Conservation (phyloP, 1,284 basidiomycete species). For the Irpex sp. region DNA sequence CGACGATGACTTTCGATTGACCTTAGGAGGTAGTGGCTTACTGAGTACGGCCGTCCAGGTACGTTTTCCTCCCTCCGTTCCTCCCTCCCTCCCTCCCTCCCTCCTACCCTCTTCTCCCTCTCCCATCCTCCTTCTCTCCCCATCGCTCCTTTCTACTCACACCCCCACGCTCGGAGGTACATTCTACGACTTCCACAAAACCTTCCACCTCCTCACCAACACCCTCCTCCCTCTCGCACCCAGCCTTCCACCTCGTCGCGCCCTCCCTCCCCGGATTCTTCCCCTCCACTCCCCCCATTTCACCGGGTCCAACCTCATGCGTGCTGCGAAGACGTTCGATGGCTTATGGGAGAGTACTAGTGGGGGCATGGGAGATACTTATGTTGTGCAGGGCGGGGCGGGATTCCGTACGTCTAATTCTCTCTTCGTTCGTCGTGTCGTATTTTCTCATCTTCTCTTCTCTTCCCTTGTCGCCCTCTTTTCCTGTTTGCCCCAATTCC, state of each 20-base stretch:
- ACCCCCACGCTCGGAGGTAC: no score
- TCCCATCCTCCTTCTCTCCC: no score
- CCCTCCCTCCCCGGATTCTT: conserved; percentile 18
- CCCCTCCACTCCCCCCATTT: conserved; percentile 14
- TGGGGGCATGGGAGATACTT: conserved; percentile 13
- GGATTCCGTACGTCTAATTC: conserved; percentile 4
- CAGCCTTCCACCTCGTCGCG: conserved; percentile 17
- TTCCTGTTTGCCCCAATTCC: no score
- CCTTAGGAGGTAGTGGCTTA: background rate
- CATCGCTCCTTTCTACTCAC: no score
- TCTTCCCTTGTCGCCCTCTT: no score
- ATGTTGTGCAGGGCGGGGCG: conserved; percentile 15
- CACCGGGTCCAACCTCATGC: conserved; percentile 10
- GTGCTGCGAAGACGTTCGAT: conserved; percentile 15
- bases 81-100: no score
- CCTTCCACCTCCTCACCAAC: no score
- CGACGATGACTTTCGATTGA: background rate
- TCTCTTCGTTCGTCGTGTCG: no score
- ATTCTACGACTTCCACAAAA: no score
- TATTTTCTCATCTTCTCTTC: no score
- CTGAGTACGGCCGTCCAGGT: conserved; percentile 15
- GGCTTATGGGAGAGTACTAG: conserved; percentile 15
- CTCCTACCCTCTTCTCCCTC: no score
- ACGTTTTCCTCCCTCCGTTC: background rate
- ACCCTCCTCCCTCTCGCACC: background rate